Percentiles rank a stretch among this genome's conserved stretches.
phyloP scores from a whole-genome alignment of 441 rosid genomes.

The Erodium moschatum region DNA sequence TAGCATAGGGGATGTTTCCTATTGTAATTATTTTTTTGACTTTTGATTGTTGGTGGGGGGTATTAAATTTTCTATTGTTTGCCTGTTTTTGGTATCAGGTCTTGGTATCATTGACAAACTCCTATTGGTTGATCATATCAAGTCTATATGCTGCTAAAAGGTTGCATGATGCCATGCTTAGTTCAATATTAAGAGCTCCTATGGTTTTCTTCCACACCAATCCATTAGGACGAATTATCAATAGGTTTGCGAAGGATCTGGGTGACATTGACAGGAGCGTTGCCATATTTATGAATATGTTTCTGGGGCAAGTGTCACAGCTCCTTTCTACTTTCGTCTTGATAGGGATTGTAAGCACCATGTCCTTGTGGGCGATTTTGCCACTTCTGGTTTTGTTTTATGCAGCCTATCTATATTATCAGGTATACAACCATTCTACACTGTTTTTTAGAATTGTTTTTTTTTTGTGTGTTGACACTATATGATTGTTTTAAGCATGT shows the following conservation, averaged over 20 bases:
- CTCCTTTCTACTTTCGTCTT: slow-evolving; percentile 86
- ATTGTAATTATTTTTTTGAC: background rate
- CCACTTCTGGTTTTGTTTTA: slow-evolving; percentile 87
- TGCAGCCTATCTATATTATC: slow-evolving; percentile 87
- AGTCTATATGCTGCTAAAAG: slow-evolving; percentile 83
- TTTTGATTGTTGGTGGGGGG: background rate
- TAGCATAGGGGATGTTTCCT: no score
- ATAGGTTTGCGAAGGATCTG: slow-evolving; percentile 93
- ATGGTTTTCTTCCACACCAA: slow-evolving; percentile 96
- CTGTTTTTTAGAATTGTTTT: background rate
- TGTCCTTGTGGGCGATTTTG: slow-evolving; percentile 98
- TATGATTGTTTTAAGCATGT: background rate
- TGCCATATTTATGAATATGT: slow-evolving; percentile 68
- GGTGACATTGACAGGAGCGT: slow-evolving; percentile 90
- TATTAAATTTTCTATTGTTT: no score
- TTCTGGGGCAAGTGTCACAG: slow-evolving; percentile 69
- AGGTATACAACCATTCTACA: slow-evolving; percentile 44
- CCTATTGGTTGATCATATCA: slow-evolving; percentile 79
- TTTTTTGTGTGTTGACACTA: background rate
- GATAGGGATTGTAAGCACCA: slow-evolving; percentile 90
- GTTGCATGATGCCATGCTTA: slow-evolving; percentile 90
- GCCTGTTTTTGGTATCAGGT: slow-evolving; percentile 42
- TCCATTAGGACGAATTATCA: slow-evolving; percentile 84
- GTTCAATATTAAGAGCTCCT: slow-evolving; percentile 84
- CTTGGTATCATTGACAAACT: slow-evolving; percentile 60